Evolutionary conservation across 2,329 filamentous ascomycete species (phyloP), one percentile per base, ranked within the genome.

Genomic region (Thielaviopsis musarum): DNA sequence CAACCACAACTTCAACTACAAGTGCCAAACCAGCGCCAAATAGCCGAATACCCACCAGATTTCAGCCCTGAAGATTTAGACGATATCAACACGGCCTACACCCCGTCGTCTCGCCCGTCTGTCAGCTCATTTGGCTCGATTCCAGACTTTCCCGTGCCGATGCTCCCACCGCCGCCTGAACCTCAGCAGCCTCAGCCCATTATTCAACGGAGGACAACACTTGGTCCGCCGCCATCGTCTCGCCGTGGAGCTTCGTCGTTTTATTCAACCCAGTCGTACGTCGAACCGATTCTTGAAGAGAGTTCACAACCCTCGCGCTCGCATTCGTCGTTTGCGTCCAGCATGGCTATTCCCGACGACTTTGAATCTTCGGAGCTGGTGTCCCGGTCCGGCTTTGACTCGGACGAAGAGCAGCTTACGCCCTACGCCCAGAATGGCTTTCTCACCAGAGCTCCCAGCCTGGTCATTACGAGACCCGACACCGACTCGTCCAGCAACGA

Each of bases 241-340:
- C 75, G 82, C 65, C 73, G 81, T 64, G 81, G 81, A 1, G 77
- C 75, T 28, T 84, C 81, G 0, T 82, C 81, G 0, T 84, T 83
- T 62, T 84, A 85, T 65, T 85, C 84, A 2, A 79, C 77, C 63
- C 71, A 75, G 13, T 86, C 84, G 0, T 84, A 77, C 62, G 84
- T 90, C 26, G 86, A 86, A 0, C 85, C 87, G 0, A 90, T 91
- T 58, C 84, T 83, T 0, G 87, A 90, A 68, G 86, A 90, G 67
- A 80, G 77, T 63, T 76, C 79, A 0, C 74, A 77, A 9, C 57
- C 56, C 24, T 73, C 76, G 3, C 72, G 75, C 58, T 81, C 82
- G 0, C 78, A 81, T 66, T 75, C 75, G 28, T 88, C 86, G 0
- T 84, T 81, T 66, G 85, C 81, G 22, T 89, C 87, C 2, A 89